Evolutionary conservation across 768 basidiomycete genomes (phyloP).

Genomic region (Trametes cingulata): DNA sequence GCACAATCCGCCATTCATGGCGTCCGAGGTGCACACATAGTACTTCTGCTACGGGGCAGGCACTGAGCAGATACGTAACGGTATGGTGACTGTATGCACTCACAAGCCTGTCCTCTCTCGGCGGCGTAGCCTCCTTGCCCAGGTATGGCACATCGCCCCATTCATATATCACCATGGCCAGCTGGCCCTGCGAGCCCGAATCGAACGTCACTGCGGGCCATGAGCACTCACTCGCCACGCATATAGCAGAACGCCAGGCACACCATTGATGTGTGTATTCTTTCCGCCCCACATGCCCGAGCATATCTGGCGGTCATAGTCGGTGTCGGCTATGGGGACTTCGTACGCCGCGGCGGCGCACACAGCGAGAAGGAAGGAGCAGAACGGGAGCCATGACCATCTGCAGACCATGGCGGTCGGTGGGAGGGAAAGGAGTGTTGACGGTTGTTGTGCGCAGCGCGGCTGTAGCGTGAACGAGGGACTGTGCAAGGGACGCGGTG

Average conservation of each 20-base stretch:
- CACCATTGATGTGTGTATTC: conserved; percentile 84
- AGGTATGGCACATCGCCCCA: conserved; percentile 88
- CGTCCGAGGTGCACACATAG: conserved; percentile 88
- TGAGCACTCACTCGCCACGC: conserved; percentile 22
- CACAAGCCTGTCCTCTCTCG: conserved; percentile 67
- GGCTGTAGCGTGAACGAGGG: conserved; percentile 9
- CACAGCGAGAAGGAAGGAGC: conserved; percentile 36
- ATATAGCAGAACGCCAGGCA: conserved; percentile 22
- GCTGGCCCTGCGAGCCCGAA: conserved; percentile 73
- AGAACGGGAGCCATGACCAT: conserved; percentile 27
- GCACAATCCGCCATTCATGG: conserved; percentile 74
- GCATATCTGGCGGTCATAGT: conserved; percentile 88
- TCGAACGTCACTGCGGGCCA: conserved; percentile 70
- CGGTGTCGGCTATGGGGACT: conserved; percentile 69
- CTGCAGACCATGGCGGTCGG: conserved; percentile 26
- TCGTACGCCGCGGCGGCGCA: conserved; percentile 52
- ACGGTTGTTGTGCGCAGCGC: conserved; percentile 23
- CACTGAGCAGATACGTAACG: conserved; percentile 9
- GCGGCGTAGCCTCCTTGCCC: conserved; percentile 64
- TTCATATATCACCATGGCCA: conserved; percentile 95
- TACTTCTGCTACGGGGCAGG: conserved; percentile 67
- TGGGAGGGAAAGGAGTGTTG: conserved; percentile 23
- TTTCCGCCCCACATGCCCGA: conserved; percentile 91
- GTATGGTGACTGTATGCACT: conserved; percentile 33
- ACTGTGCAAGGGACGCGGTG: conserved; percentile 1